Percentiles rank a stretch among this genome's conserved stretches.
Conservation (phyloP, 2,329 filamentous ascomycete species). For the Basipetospora chlamydospora region DNA sequence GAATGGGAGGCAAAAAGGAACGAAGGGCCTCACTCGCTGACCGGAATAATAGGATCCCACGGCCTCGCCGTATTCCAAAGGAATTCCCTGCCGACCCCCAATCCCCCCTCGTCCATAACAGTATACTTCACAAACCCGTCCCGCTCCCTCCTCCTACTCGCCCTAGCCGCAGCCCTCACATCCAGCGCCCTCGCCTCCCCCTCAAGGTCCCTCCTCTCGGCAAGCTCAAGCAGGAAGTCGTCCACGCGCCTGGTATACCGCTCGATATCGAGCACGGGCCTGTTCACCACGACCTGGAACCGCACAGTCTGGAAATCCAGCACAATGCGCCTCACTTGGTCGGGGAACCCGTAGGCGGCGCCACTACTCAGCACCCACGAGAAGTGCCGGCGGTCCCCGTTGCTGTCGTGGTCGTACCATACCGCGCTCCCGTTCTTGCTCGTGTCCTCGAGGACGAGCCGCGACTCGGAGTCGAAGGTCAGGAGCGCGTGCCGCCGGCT, state of each 20-base stretch:
- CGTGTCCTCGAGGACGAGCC: conserved; percentile 23
- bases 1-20: conserved; percentile 3
- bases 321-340: conserved; percentile 18
- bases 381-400: conserved; percentile 20
- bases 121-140: conserved; percentile 7
- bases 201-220: conserved; percentile 12
- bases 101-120: neutral
- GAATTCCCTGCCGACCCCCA: conserved; percentile 18
- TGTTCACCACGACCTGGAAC: conserved; percentile 24
- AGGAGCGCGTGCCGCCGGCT: conserved; percentile 22
- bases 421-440: conserved; percentile 23
- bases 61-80: conserved; percentile 25
- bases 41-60: conserved; percentile 29
- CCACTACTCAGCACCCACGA: conserved; percentile 22
- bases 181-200: neutral
- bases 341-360: conserved; percentile 19
- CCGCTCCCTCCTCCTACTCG: conserved; percentile 11
- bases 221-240: conserved; percentile 12
- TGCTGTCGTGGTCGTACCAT: conserved; percentile 26
- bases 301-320: conserved; percentile 24
- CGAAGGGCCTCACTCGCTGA: conserved; percentile 9
- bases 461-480: conserved; percentile 22
- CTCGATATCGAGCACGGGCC: conserved; percentile 18
- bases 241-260: conserved; percentile 20
- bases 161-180: conserved; percentile 7